Evolutionary conservation across 495 filamentous ascomycete species (phyloP).

Genomic region (Ascobolus immersus): DNA sequence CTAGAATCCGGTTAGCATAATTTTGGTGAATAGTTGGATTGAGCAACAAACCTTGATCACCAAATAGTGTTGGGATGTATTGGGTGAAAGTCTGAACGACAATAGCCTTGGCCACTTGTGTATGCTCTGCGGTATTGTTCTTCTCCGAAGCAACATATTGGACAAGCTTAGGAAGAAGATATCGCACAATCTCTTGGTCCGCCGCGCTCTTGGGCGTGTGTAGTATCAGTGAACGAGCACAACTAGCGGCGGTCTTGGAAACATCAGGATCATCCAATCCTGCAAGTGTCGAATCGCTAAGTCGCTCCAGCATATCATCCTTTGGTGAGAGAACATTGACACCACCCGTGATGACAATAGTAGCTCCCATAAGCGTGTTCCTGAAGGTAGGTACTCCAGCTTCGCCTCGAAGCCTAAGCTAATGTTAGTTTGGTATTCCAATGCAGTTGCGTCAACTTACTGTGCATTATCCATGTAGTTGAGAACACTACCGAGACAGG

Average conservation of each 20-base stretch:
- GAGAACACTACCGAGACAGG: constrained; percentile 13
- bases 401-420: constrained; percentile 12
- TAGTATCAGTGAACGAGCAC: constrained; percentile 55
- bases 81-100: constrained; percentile 47
- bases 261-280: constrained; percentile 22
- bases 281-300: constrained; percentile 11
- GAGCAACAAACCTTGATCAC: constrained; percentile 29
- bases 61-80: constrained; percentile 32
- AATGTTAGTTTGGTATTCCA: constrained; percentile 1
- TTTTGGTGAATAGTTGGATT: too few species aligned
- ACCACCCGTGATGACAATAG: constrained; percentile 66
- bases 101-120: constrained; percentile 33
- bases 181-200: constrained; percentile 45
- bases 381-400: constrained; percentile 52
- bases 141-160: constrained; percentile 42
- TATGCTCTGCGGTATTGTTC: constrained; percentile 45
- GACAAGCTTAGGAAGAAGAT: constrained; percentile 52
- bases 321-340: constrained; percentile 41
- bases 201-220: constrained; percentile 34
- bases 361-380: constrained; percentile 66
- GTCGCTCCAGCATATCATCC: constrained; percentile 22
- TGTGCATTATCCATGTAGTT: constrained; percentile 15
- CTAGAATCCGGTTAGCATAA: too few species aligned
- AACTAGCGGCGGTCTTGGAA: constrained; percentile 69
- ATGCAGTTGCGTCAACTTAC: constrained; percentile 5